phyloP scores from a whole-genome alignment of 345 rosid species.

The Euphorbia pulcherrima region DNA sequence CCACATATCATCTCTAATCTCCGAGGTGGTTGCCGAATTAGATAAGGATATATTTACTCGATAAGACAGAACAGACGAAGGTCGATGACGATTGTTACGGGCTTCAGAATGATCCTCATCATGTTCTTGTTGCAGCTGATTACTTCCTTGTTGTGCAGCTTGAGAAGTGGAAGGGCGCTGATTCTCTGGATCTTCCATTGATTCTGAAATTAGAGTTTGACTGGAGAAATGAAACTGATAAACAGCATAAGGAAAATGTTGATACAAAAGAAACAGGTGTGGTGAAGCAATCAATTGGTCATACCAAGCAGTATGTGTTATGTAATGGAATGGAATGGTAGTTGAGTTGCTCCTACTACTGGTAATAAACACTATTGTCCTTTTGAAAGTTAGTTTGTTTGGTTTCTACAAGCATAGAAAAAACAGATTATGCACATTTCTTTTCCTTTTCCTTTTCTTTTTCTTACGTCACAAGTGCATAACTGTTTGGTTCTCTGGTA shows the following conservation, averaged over 20 bases:
- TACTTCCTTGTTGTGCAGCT: constrained; percentile 19
- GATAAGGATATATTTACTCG: constrained; percentile 28
- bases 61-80: constrained; percentile 20
- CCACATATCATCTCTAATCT: constrained; percentile 41
- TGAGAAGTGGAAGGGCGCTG: constrained; percentile 20
- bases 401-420: too few relatives aligned
- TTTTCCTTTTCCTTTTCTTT: too few relatives aligned
- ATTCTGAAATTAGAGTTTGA: too few relatives aligned
- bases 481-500: too few relatives aligned
- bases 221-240: too few relatives aligned
- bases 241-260: neutral
- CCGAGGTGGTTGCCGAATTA: constrained; percentile 4
- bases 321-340: constrained; percentile 16
- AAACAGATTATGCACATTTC: too few relatives aligned
- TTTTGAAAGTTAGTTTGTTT: too few relatives aligned
- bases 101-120: constrained; percentile 7
- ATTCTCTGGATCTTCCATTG: too few relatives aligned
- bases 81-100: constrained; percentile 2
- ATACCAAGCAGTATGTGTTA: constrained; percentile 24
- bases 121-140: neutral
- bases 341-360: neutral
- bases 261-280: too few relatives aligned
- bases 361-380: too few relatives aligned
- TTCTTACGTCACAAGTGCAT: too few relatives aligned
- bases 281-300: neutral